phyloP scores from a whole-genome alignment of 2,329 filamentous ascomycete species.

The Penicillium aurantiogriseum region DNA sequence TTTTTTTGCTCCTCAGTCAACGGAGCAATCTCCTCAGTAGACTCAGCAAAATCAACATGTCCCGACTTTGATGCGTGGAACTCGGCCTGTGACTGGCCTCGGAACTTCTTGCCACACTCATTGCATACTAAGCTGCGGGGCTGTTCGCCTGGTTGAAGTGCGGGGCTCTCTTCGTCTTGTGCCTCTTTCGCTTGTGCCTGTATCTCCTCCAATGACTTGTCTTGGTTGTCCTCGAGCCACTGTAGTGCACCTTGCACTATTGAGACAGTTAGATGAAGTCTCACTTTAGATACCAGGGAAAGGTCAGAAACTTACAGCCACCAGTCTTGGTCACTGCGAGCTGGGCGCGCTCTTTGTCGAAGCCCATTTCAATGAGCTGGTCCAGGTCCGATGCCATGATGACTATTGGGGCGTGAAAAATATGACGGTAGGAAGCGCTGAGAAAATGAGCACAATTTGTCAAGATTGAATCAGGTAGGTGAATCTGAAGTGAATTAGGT shows the following conservation, averaged over 20 bases:
- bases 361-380: conserved; percentile 67
- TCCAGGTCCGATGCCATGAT: conserved; percentile 55
- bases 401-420: not conserved
- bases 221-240: conserved; percentile 91
- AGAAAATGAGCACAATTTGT: not conserved
- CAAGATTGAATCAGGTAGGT: not conserved
- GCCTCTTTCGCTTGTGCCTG: conserved; percentile 55
- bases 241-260: conserved; percentile 84
- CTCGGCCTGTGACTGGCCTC: conserved; percentile 75
- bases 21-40: conserved; percentile 85
- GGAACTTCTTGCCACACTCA: conserved; percentile 89
- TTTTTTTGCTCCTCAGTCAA: conserved; percentile 91
- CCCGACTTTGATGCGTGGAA: conserved; percentile 91
- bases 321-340: conserved; percentile 82
- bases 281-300: not conserved
- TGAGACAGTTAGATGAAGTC: conserved; percentile 11
- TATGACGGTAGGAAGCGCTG: not conserved
- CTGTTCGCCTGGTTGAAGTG: conserved; percentile 67
- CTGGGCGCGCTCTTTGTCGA: conserved; percentile 77
- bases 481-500: conserved; percentile 3
- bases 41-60: conserved; percentile 89
- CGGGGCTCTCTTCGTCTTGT: conserved; percentile 58
- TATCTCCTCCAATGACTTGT: conserved; percentile 81
- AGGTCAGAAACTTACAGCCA: conserved; percentile 58
- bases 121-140: conserved; percentile 87